Conservation (phyloP, 1,284 basidiomycete genomes). For the Salmacisia buchloeana region DNA sequence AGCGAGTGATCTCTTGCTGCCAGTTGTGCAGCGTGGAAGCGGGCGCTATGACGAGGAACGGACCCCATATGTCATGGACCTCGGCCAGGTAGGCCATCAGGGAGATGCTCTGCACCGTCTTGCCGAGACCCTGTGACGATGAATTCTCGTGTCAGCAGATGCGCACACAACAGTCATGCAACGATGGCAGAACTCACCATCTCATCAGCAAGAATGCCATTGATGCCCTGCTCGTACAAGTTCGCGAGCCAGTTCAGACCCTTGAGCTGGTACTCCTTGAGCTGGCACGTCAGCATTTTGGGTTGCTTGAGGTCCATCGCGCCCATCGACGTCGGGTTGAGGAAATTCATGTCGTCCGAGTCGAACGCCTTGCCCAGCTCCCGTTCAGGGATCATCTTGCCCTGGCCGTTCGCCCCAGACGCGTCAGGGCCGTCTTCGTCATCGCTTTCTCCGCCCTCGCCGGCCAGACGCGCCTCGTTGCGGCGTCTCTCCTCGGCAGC, state of each 20-base stretch:
- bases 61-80: constrained; percentile 97
- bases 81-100: constrained; percentile 94
- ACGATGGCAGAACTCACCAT: constrained; percentile 62
- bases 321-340: constrained; percentile 86
- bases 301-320: constrained; percentile 83
- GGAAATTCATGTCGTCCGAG: constrained; percentile 94
- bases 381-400: constrained; percentile 31
- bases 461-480: constrained; percentile 59
- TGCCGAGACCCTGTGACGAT: constrained; percentile 51
- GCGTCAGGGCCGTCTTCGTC: constrained; percentile 23
- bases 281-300: constrained; percentile 88
- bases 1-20: constrained; percentile 96
- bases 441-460: constrained; percentile 15
- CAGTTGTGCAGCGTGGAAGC: constrained; percentile 98
- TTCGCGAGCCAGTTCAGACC: constrained; percentile 98
- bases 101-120: constrained; percentile 97
- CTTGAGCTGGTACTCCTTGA: constrained; percentile 98
- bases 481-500: constrained; percentile 65
- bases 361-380: constrained; percentile 47
- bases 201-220: constrained; percentile 63
- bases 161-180: constrained; percentile 79
- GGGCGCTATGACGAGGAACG: constrained; percentile 97
- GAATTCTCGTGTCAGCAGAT: background rate
- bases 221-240: constrained; percentile 94
- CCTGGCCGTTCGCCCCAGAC: constrained; percentile 9